These are phyloP conservation scores for Hanseniaspora occidentalis DNA, from an alignment of 805 yeast species.

Conservation along the genomic window DNA sequence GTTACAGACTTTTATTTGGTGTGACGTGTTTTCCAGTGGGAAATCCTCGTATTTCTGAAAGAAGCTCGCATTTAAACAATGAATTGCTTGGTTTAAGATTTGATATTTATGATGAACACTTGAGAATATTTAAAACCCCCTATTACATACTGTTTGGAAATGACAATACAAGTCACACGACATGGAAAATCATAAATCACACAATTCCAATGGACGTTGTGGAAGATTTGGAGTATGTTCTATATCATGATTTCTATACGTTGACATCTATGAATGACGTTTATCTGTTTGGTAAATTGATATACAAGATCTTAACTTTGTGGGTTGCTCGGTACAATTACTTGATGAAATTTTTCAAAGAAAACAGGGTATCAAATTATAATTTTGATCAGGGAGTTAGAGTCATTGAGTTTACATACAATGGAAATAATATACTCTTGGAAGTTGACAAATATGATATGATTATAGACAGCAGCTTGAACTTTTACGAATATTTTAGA, in stretches of 20 bases:
- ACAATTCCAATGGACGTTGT: slow-evolving; percentile 23
- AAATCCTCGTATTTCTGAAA: slow-evolving; percentile 21
- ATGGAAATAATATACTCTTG: background rate
- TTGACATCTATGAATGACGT: slow-evolving; percentile 15
- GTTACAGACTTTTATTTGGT: slow-evolving; percentile 26
- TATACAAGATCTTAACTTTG: slow-evolving; percentile 10
- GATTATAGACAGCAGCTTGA: background rate
- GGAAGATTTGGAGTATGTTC: background rate
- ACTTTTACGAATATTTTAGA: background rate
- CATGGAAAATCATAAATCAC: slow-evolving; percentile 26
- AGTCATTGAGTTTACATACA: background rate
- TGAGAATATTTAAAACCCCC: slow-evolving; percentile 22
- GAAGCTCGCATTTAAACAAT: slow-evolving; percentile 10
- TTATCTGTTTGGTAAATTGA: slow-evolving; percentile 18
- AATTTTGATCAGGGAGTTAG: background rate
- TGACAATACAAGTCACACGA: slow-evolving; percentile 13
- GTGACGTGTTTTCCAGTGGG: slow-evolving; percentile 28
- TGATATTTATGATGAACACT: slow-evolving; percentile 24
- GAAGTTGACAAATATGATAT: background rate
- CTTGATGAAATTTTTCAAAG: background rate
- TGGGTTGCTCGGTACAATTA: background rate
- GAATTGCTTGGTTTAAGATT: slow-evolving; percentile 27
- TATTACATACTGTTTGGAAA: slow-evolving; percentile 25
- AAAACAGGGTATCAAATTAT: background rate
- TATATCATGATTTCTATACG: slow-evolving; percentile 4